Conservation (phyloP, 305 asterid genomes). For the Lippia alba region DNA sequence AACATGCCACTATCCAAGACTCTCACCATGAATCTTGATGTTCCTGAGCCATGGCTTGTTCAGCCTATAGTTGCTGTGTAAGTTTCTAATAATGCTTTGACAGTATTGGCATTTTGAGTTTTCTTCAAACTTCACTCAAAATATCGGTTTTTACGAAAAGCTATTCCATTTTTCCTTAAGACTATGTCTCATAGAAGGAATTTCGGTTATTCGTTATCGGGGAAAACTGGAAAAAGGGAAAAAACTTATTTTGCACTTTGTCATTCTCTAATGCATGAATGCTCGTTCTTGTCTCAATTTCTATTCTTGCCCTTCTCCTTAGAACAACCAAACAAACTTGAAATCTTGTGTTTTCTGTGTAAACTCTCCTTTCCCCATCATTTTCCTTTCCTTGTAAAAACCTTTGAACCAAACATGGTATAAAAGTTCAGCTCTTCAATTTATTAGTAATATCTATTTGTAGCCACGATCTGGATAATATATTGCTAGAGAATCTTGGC, state of each 20-base stretch:
- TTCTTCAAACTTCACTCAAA: slow-evolving; percentile 4
- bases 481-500: slow-evolving; percentile 93
- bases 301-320: too few relatives aligned
- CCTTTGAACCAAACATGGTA: not conserved
- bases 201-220: too few relatives aligned
- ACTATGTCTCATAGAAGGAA: too few relatives aligned
- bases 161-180: too few relatives aligned
- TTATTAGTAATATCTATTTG: slow-evolving; percentile 32
- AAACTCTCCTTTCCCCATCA: too few relatives aligned
- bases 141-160: not conserved
- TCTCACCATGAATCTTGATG: slow-evolving; percentile 99
- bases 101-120: slow-evolving; percentile 7
- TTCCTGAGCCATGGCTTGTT: slow-evolving; percentile 98
- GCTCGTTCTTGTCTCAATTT: too few relatives aligned
- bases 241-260: too few relatives aligned
- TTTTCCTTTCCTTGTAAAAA: too few relatives aligned
- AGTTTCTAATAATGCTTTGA: slow-evolving; percentile 36
- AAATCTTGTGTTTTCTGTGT: too few relatives aligned
- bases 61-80: slow-evolving; percentile 97
- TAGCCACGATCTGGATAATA: slow-evolving; percentile 98
- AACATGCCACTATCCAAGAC: slow-evolving; percentile 98
- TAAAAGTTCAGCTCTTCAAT: slow-evolving; percentile 18
- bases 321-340: too few relatives aligned
- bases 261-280: too few relatives aligned
- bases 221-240: too few relatives aligned